Conservation (phyloP, 208 protist species). For the Kentomonas sorsogonicus region DNA sequence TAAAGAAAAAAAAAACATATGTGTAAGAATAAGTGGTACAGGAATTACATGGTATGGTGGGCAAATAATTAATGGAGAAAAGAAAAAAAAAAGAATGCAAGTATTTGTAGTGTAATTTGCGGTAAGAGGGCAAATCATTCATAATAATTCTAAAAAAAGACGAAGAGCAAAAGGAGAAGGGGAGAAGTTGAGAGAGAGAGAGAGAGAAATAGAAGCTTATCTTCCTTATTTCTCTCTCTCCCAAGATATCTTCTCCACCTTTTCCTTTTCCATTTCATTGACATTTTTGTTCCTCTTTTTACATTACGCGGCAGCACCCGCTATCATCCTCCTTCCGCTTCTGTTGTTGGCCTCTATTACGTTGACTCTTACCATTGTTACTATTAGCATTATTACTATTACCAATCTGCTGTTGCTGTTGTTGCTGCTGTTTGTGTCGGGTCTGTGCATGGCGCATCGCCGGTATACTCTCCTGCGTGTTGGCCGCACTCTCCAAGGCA, state of each 20-base stretch:
- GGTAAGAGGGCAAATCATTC: no score
- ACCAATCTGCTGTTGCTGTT: no score
- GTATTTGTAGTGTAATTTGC: no score
- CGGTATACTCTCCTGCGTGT: conserved; percentile 30
- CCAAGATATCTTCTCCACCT: background rate
- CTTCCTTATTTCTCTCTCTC: no score
- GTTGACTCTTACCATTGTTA: no score
- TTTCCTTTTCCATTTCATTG: background rate
- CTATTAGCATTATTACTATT: no score
- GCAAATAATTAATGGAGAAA: no score
- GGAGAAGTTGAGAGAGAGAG: background rate
- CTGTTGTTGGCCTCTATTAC: no score
- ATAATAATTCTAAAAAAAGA: background rate
- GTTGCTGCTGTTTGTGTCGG: conserved; percentile 18
- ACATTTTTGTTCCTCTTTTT: conserved; percentile 2
- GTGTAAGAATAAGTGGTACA: background rate
- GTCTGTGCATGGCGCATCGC: conserved; percentile 43
- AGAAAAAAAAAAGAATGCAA: no score
- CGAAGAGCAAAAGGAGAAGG: background rate
- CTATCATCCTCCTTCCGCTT: conserved; percentile 2
- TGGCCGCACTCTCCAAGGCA: conserved; percentile 37
- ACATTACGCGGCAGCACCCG: conserved; percentile 34
- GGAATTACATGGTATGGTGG: no score
- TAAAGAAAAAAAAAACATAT: background rate
- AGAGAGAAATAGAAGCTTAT: no score